Evolutionary conservation across 257 asterid species (phyloP).

Genomic region (Voacanga thouarsii): DNA sequence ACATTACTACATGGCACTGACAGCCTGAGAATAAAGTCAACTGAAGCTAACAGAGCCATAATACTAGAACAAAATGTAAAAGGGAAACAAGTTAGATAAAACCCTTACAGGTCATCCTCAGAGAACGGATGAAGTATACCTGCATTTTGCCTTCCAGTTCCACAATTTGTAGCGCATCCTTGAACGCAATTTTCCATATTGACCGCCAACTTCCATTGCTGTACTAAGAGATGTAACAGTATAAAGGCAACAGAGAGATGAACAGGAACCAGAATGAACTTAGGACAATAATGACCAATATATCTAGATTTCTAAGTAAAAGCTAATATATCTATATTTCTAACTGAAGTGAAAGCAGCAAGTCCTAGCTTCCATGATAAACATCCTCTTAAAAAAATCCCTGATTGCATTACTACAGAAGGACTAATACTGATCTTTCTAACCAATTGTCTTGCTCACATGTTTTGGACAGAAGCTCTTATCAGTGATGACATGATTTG

Average conservation of each 20-base stretch:
- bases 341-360: background rate
- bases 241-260: constrained; percentile 9
- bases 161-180: constrained; percentile 68
- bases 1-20: constrained; percentile 3
- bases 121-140: constrained; percentile 43
- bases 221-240: constrained; percentile 21
- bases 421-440: background rate
- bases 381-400: background rate
- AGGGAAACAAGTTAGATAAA: background rate
- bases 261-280: constrained; percentile 10
- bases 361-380: background rate
- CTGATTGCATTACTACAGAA: background rate
- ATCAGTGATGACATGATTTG: background rate
- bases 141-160: constrained; percentile 77
- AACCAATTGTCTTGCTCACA: background rate
- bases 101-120: constrained; percentile 12
- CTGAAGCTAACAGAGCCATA: constrained; percentile 2
- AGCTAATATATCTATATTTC: background rate
- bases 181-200: constrained; percentile 68
- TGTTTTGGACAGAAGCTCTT: background rate
- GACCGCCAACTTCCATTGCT: constrained; percentile 99
- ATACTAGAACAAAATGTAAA: background rate
- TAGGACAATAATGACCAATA: too few species aligned
- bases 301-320: background rate
- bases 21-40: background rate